Evolutionary conservation across 768 basidiomycete genomes (phyloP).

Genomic region (Russula sp.): DNA sequence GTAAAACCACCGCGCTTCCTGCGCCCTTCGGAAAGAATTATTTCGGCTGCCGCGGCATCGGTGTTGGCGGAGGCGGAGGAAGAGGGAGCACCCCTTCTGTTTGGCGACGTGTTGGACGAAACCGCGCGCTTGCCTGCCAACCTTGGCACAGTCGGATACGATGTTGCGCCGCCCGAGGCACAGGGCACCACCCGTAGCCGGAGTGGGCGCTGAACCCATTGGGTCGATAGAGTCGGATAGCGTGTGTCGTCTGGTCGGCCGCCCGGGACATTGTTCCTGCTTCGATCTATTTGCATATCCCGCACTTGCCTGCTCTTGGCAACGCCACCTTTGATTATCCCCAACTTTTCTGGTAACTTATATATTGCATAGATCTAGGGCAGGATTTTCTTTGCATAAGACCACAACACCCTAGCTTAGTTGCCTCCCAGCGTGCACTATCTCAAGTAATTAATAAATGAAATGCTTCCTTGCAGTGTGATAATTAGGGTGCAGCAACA

Average conservation of each 20-base stretch:
- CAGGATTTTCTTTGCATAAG: no score
- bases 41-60: slow-evolving; percentile 10
- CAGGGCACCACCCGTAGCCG: slow-evolving; percentile 19
- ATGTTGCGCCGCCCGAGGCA: slow-evolving; percentile 52
- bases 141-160: slow-evolving; percentile 77
- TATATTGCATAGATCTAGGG: background rate
- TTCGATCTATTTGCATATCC: background rate
- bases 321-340: background rate
- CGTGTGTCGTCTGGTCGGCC: background rate
- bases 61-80: slow-evolving; percentile 25
- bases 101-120: slow-evolving; percentile 67
- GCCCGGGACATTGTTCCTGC: background rate
- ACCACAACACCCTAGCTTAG: background rate
- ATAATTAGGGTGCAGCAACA: background rate
- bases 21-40: slow-evolving; percentile 35
- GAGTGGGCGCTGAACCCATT: slow-evolving; percentile 2
- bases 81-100: slow-evolving; percentile 39
- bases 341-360: background rate
- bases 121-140: slow-evolving; percentile 79
- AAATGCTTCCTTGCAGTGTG: background rate
- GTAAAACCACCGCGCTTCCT: slow-evolving; percentile 62
- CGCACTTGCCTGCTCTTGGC: background rate
- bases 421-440: background rate
- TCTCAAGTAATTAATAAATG: slow-evolving; percentile 9
- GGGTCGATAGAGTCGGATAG: background rate